These are phyloP conservation scores for Thermothielavioides terrestris DNA, from an alignment of 495 filamentous ascomycete genomes.

Conservation along the genomic window DNA sequence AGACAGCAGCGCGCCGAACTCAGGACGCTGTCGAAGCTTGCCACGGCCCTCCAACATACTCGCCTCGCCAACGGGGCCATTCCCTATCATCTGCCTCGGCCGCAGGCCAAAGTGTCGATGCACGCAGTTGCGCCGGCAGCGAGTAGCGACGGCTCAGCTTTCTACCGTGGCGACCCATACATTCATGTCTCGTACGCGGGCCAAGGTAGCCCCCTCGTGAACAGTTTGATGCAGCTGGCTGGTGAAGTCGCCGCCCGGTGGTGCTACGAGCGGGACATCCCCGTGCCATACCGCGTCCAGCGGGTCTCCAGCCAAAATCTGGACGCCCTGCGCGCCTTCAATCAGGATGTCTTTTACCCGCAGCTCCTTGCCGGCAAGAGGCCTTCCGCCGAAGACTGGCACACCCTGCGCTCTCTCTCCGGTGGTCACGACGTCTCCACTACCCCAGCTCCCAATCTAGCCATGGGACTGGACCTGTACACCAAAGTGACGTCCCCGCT, in stretches of 20 bases:
- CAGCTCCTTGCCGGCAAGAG: conserved; percentile 44
- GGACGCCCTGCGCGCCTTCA: conserved; percentile 35
- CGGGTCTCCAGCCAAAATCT: conserved; percentile 47
- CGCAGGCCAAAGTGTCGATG: conserved; percentile 27
- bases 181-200: conserved; percentile 30
- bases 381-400: conserved; percentile 51
- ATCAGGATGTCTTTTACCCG: conserved; percentile 41
- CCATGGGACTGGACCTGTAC: conserved; percentile 62
- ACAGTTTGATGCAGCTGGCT: conserved; percentile 65
- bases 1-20: conserved; percentile 25
- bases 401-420: conserved; percentile 49
- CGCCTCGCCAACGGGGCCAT: conserved; percentile 33
- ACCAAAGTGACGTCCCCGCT: conserved; percentile 78
- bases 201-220: conserved; percentile 26
- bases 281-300: conserved; percentile 65
- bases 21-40: conserved; percentile 27
- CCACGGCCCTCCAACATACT: conserved; percentile 23
- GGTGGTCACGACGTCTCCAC: conserved; percentile 46
- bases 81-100: conserved; percentile 27
- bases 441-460: conserved; percentile 44
- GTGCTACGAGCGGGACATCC: conserved; percentile 66
- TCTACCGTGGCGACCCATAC: conserved; percentile 30
- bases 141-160: conserved; percentile 12
- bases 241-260: conserved; percentile 64
- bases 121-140: conserved; percentile 13